These are phyloP conservation scores for Saksenaea vasiformis DNA, from an alignment of 371 early-diverging fungal species.

Conservation along the genomic window DNA sequence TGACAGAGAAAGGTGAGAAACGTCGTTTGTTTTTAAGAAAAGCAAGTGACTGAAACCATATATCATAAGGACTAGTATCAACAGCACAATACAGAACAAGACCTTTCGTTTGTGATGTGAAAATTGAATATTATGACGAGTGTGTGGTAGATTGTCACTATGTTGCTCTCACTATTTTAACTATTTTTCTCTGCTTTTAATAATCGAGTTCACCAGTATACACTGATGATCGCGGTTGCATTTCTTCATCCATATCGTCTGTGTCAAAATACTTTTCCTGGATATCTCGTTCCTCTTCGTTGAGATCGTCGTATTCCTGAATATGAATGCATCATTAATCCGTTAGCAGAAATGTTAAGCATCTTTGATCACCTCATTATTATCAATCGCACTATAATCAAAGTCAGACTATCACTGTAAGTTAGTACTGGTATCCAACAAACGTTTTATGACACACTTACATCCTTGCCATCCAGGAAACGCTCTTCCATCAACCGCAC, in stretches of 20 bases:
- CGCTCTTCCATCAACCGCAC: conserved; percentile 48
- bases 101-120: too few relatives aligned
- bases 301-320: conserved; percentile 38
- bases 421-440: neutral
- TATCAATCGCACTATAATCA: conserved; percentile 43
- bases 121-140: too few relatives aligned
- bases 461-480: conserved; percentile 52
- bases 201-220: conserved; percentile 29
- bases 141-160: too few relatives aligned
- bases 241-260: conserved; percentile 20
- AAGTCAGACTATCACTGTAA: conserved; percentile 25
- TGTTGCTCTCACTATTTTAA: neutral
- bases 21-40: too few relatives aligned
- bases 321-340: neutral
- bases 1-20: too few relatives aligned
- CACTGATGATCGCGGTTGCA: neutral
- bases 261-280: conserved; percentile 54
- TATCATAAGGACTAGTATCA: too few relatives aligned
- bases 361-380: conserved; percentile 35
- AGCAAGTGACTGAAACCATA: too few relatives aligned
- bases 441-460: conserved; percentile 15
- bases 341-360: neutral
- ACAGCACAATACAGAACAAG: too few relatives aligned
- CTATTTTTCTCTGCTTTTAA: neutral
- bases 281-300: conserved; percentile 41